Base-by-base conservation (phyloP, 2,329 filamentous ascomycete genomes). In the Colletotrichum limetticola region DNA sequence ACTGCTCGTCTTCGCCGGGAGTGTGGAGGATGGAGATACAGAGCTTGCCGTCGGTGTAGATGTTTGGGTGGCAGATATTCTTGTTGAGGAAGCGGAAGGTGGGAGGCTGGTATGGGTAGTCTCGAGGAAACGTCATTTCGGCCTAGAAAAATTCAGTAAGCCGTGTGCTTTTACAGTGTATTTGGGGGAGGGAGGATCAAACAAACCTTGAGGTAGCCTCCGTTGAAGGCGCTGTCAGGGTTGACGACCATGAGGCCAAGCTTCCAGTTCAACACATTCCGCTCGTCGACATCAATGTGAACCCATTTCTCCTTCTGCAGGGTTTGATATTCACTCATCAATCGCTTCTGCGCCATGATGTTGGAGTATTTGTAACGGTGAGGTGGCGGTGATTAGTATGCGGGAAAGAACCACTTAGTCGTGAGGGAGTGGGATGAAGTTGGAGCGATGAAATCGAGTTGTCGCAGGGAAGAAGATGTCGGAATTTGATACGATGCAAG, bases 21-120 rank as follows among this genome's bases (percentile, higher is more conserved):
- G 91, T 90, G 83, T 99, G 96, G 12, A 99, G 91, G 78, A 99
- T 99, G 58, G 95, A 98, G 81, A 99, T 98, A 86, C 97, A 98
- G 57, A 98, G 89, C 76, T 92, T 92, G 78, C 96, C 96, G 81
- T 98, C 94, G 6, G 91, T 85, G 85, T 98, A 98, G 79, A 99
- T 92, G 82, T 99, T 99, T 3, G 96, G 96, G 82, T 99, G 96
- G 84, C 91, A 95, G 75, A 98, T 92, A 19, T 93, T 91, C 42
- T 88, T 89, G 26, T 86, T 85, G 22, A 91, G 82, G 84, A 99
- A 98, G 75, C 92, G 92, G 87, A 99, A 98, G 68, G 92, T 93
- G 30, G 96, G 96, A 32, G 96, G 96, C 55, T 90, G 88, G 85
- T 94, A 97, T 0, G 97, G 97, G 83, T 98, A 99, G 78, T 98